Evolutionary conservation across 148 eudicot species (phyloP).

Genomic region (Vaccinium vitisidaea): DNA sequence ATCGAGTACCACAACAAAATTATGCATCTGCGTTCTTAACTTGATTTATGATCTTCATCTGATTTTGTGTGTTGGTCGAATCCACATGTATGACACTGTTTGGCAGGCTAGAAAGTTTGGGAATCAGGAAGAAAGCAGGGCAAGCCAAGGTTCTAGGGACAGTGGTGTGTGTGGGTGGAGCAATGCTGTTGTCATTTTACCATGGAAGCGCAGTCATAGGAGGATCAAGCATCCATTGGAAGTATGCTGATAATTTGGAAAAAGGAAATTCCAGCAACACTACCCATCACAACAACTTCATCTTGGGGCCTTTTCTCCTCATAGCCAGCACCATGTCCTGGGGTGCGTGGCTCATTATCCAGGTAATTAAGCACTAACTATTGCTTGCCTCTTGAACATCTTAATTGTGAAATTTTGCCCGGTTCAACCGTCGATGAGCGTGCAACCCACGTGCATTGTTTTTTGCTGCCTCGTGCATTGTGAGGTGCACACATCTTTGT

Average conservation of each 20-base stretch:
- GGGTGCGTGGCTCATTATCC: constrained; percentile 81
- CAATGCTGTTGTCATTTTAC: constrained; percentile 73
- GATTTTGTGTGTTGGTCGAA: too few relatives aligned
- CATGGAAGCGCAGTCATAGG: constrained; percentile 49
- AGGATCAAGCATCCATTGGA: constrained; percentile 48
- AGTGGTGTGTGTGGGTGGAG: constrained; percentile 68
- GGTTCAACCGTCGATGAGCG: too few relatives aligned
- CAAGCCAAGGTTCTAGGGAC: constrained; percentile 75
- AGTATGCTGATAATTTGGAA: constrained; percentile 20
- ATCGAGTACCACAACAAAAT: too few relatives aligned
- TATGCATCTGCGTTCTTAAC: too few relatives aligned
- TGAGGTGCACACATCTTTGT: too few relatives aligned
- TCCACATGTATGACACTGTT: background rate
- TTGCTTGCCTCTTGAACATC: background rate
- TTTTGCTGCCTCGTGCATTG: too few relatives aligned
- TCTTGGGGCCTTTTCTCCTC: constrained; percentile 68
- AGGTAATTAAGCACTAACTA: constrained; percentile 40
- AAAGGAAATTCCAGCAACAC: background rate
- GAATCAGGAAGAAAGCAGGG: constrained; percentile 47
- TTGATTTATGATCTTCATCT: background rate
- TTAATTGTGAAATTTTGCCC: background rate
- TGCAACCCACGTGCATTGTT: too few relatives aligned
- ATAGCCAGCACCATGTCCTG: constrained; percentile 55
- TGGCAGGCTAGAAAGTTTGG: constrained; percentile 57
- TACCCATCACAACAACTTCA: constrained; percentile 22